A percentile compares a stretch with the other conserved stretches of the same genome.
Conservation (phyloP, 768 basidiomycete species). For the Tylopilus sp. region DNA sequence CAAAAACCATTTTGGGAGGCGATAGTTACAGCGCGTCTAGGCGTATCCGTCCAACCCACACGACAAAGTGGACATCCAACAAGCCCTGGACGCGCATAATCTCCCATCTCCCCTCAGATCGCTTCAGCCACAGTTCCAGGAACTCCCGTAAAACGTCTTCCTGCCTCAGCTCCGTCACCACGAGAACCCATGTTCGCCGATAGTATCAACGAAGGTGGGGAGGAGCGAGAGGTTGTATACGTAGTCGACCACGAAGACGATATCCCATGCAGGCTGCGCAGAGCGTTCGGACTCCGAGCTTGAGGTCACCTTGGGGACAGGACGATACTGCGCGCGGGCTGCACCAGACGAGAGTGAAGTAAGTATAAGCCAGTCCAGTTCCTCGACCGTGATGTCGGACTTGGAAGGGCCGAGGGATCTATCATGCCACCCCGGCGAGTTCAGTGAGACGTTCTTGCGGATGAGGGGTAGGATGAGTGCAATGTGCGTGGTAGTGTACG, state of each 20-base stretch:
- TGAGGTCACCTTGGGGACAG: conserved; percentile 12
- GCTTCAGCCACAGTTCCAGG: too few species aligned
- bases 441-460: conserved; percentile 61
- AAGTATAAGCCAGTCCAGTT: conserved; percentile 66
- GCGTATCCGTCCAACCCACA: conserved; percentile 54
- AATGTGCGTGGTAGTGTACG: conserved; percentile 70
- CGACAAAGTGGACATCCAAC: conserved; percentile 50
- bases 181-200: conserved; percentile 56
- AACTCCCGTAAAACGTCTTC: too few species aligned
- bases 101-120: conserved; percentile 61
- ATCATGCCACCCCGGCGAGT: conserved; percentile 38
- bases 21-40: too few species aligned
- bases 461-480: conserved; percentile 60
- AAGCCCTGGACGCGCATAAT: conserved; percentile 36
- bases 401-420: background rate
- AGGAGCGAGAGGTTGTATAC: too few species aligned
- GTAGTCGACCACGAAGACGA: too few species aligned
- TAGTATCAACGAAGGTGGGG: conserved; percentile 57
- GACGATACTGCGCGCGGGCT: conserved; percentile 26
- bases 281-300: too few species aligned
- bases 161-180: conserved; percentile 69
- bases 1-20: too few species aligned
- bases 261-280: too few species aligned
- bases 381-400: conserved; percentile 43
- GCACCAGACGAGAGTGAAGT: conserved; percentile 30